phyloP scores from a whole-genome alignment of 139 green algal species.

The Asterochloris sp. region DNA sequence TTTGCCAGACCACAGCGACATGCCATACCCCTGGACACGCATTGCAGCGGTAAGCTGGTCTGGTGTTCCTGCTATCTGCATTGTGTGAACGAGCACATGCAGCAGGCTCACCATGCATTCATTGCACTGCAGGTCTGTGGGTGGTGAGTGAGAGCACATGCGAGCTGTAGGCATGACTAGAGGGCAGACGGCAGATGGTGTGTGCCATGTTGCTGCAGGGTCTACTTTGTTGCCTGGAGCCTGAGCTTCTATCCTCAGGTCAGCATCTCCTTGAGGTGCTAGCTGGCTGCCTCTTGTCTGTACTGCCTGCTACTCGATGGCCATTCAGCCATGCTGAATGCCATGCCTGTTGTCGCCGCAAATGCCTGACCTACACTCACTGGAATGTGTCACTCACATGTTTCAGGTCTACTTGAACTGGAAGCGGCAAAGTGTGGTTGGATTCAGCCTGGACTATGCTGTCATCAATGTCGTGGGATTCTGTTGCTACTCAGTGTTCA shows the following conservation, averaged over 20 bases:
- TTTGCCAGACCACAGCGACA: slow-evolving; percentile 1
- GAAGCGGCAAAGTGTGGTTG: slow-evolving; percentile 40
- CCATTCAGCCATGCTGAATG: too few relatives aligned
- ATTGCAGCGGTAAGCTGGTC: not conserved
- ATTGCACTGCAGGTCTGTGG: not conserved
- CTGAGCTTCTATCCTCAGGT: slow-evolving; percentile 64
- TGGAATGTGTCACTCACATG: not conserved
- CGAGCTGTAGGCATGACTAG: not conserved
- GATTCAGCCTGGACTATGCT: slow-evolving; percentile 59
- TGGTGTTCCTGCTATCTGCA: not conserved
- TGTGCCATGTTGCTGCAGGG: slow-evolving; percentile 24
- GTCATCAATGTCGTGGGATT: slow-evolving; percentile 59
- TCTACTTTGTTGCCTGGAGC: slow-evolving; percentile 50
- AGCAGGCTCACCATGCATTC: not conserved
- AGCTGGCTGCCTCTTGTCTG: too few relatives aligned
- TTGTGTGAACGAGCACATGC: not conserved
- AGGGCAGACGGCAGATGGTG: not conserved
- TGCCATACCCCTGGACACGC: slow-evolving; percentile 11
- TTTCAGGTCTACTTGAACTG: slow-evolving; percentile 40
- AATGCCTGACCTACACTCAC: not conserved
- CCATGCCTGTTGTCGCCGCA: too few relatives aligned
- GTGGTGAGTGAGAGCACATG: not conserved
- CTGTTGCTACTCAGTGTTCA: slow-evolving; percentile 58
- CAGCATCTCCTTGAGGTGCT: too few relatives aligned
- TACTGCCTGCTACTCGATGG: too few relatives aligned